Conservation (phyloP, 2,329 filamentous ascomycete species). For the Lomentospora prolificans region DNA sequence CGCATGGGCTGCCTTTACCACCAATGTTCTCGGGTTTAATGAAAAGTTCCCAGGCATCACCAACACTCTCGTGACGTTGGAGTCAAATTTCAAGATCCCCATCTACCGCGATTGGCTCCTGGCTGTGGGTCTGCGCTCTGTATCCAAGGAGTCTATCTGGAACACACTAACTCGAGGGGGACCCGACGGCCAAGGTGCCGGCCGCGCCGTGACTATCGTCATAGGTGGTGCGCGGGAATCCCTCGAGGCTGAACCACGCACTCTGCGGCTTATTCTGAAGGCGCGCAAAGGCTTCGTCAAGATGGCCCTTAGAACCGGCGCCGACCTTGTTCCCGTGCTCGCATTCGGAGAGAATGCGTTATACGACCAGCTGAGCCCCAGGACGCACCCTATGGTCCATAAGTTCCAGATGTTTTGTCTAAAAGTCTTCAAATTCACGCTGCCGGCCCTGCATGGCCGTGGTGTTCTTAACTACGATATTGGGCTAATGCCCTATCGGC, state of each 20-base stretch:
- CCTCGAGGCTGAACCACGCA: constrained; percentile 73
- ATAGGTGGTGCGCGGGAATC: constrained; percentile 88
- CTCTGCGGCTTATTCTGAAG: constrained; percentile 67
- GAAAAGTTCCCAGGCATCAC: constrained; percentile 90
- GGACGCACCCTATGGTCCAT: constrained; percentile 69
- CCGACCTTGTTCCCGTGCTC: constrained; percentile 85
- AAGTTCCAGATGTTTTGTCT: constrained; percentile 76
- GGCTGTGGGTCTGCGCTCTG: constrained; percentile 75
- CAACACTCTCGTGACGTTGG: constrained; percentile 87
- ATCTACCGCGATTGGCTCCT: constrained; percentile 93
- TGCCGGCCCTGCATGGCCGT: constrained; percentile 80
- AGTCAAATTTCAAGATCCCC: constrained; percentile 88
- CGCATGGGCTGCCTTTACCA: constrained; percentile 86
- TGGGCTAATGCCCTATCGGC: constrained; percentile 86
- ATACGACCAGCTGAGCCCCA: constrained; percentile 78
- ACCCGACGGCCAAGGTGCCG: constrained; percentile 69
- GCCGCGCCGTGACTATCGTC: constrained; percentile 93
- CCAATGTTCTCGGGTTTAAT: constrained; percentile 78
- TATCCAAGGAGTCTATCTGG: constrained; percentile 85
- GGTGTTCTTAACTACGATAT: constrained; percentile 98
- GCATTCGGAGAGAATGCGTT: constrained; percentile 93
- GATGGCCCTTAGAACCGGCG: constrained; percentile 82
- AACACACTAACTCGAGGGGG: constrained; percentile 78
- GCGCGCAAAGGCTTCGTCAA: constrained; percentile 89
- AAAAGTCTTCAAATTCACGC: constrained; percentile 79